Conservation (phyloP, 2,329 filamentous ascomycete species). For the Aspergillus aculeatinus region DNA sequence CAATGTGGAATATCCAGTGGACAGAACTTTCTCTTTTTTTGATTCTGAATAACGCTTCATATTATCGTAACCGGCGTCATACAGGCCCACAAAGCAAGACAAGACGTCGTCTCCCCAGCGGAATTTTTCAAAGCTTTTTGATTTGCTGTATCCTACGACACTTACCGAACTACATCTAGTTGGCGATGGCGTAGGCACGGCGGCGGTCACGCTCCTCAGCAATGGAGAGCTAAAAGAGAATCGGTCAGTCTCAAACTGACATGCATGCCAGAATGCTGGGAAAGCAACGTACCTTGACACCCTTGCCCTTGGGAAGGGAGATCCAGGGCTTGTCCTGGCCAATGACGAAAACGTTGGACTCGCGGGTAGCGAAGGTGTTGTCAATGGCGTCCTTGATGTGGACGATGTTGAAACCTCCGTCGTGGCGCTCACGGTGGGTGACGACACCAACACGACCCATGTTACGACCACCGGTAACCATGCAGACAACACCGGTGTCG, state of each 20-base stretch:
- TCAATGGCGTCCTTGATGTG: conserved; percentile 99
- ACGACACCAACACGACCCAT: conserved; percentile 99
- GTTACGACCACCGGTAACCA: conserved; percentile 99
- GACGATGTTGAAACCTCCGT: conserved; percentile 99
- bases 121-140: conserved; percentile 30
- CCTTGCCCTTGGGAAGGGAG: conserved; percentile 99
- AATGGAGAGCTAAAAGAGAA: conserved; percentile 70
- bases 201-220: conserved; percentile 99
- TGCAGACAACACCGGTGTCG: conserved; percentile 96
- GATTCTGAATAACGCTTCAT: conserved; percentile 19
- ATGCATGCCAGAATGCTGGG: neutral
- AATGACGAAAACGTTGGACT: conserved; percentile 99
- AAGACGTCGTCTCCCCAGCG: conserved; percentile 37
- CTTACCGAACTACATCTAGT: conserved; percentile 42
- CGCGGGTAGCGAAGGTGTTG: conserved; percentile 99
- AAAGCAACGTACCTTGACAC: conserved; percentile 71
- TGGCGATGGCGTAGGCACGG: conserved; percentile 65
- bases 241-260: conserved; percentile 21
- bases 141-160: conserved; percentile 23
- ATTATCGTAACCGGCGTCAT: conserved; percentile 32
- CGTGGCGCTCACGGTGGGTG: conserved; percentile 99
- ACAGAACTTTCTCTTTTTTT: conserved; percentile 23
- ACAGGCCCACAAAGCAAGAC: conserved; percentile 39
- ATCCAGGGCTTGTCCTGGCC: conserved; percentile 99
- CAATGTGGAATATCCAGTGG: neutral